Conservation (phyloP, 306 rosid genomes). For the Castanea sativa region DNA sequence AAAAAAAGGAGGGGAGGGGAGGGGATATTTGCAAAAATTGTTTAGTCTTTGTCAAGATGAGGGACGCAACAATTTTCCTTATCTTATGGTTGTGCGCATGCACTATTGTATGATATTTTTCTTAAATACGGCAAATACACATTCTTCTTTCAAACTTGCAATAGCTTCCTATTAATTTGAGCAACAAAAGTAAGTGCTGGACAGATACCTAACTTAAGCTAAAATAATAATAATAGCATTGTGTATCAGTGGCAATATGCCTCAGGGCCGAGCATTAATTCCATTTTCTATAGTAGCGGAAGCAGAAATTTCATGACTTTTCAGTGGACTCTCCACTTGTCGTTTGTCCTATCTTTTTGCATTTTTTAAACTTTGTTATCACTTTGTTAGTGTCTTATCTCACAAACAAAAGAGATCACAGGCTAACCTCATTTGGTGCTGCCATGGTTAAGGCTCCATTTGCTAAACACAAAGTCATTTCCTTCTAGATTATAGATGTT, state of each 20-base stretch:
- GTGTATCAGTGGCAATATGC: not conserved
- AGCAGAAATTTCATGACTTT: not conserved
- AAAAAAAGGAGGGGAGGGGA: no score
- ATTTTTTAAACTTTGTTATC: not conserved
- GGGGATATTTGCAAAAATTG: no score
- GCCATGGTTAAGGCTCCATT: not conserved
- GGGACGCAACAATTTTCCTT: no score
- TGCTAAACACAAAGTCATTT: not conserved
- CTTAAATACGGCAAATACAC: not conserved
- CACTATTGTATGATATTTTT: not conserved
- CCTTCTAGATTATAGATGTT: not conserved
- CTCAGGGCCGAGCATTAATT: not conserved
- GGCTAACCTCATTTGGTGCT: not conserved
- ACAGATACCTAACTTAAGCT: constrained; percentile 1
- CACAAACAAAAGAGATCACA: not conserved
- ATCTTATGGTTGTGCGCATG: no score
- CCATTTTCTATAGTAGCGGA: not conserved
- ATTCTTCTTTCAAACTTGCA: not conserved
- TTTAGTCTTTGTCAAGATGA: no score
- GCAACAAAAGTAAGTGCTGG: not conserved
- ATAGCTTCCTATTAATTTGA: not conserved
- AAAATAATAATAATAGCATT: not conserved
- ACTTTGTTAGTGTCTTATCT: not conserved
- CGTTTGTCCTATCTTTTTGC: not conserved
- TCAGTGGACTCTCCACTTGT: constrained; percentile 2